Conservation (phyloP, 306 rosid species). For the Glycine latifolia region DNA sequence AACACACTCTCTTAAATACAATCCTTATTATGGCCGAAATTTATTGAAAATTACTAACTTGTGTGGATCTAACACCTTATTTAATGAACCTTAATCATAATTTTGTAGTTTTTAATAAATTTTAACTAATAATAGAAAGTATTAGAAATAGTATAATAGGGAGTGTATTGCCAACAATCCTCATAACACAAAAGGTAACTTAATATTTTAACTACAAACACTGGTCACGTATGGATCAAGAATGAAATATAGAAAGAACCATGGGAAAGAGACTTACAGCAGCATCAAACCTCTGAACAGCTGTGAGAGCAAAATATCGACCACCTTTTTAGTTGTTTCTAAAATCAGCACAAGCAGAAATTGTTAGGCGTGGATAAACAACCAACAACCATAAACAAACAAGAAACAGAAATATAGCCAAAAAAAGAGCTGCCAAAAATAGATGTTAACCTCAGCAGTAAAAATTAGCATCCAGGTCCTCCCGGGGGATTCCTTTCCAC, state of each 20-base stretch:
- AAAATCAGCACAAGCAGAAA: conserved; percentile 46
- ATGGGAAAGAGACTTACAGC: conserved; percentile 67
- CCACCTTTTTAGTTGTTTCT: conserved; percentile 81
- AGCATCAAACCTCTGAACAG: conserved; percentile 93
- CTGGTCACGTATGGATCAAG: conserved; percentile 9
- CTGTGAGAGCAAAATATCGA: conserved; percentile 85
- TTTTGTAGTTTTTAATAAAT: too few relatives aligned
- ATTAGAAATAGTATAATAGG: too few relatives aligned
- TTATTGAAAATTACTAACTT: too few relatives aligned
- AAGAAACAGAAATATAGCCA: conserved; percentile 23
- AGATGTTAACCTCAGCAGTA: conserved; percentile 69
- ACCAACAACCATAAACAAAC: conserved; percentile 5
- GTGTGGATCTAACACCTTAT: too few relatives aligned
- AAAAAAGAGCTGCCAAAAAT: background rate
- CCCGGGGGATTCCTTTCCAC: conserved; percentile 87
- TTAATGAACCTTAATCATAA: too few relatives aligned
- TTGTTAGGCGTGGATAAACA: background rate
- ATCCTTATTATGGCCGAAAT: too few relatives aligned
- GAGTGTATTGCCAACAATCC: too few relatives aligned
- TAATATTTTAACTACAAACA: conserved; percentile 20
- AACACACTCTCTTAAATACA: too few relatives aligned
- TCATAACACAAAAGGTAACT: background rate
- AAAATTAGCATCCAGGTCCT: conserved; percentile 97
- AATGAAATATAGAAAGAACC: conserved; percentile 40
- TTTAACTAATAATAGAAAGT: too few relatives aligned